Evolutionary conservation across 169 alveolate genomes (phyloP), one percentile per base, ranked within the genome.

Genomic region (Babesia gibsoni): DNA sequence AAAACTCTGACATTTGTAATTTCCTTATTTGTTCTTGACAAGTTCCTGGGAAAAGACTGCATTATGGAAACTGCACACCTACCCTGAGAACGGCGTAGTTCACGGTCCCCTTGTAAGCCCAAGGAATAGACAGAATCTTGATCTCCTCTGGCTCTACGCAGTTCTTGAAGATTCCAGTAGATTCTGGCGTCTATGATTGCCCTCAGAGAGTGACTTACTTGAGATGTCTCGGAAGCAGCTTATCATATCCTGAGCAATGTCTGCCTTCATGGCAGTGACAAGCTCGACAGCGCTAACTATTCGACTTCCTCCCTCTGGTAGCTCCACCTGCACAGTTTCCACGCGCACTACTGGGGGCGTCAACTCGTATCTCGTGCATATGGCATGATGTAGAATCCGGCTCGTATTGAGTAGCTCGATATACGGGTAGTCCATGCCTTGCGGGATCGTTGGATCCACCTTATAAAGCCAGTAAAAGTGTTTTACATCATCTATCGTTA

Each of bases 41-140:
- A 54, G n/a, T 18, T 50, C 54, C 43, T 75, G 46, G 33, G 5
- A 22, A 0, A 33, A 29, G n/a, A 20, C 8, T 7, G 14, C 7
- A 14, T 22, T 12, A 14, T 23, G 27, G 18, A 23, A 14, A 20
- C 20, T n/a, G 50, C 61, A 27, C 63, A 67, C 69, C 66, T 35
- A 77, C 86, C 52, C 68, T 20, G n/a, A 77, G 77, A 45, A 25
- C 82, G 8, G 80, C 61, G 52, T 66, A 77, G 52, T 69, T 77
- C 50, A 77, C 81, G 27, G 79, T 36, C 36, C 86, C 86, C 72
- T 79, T 79, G 73, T 79, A 79, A 2, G 83, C 69, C 69, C 73
- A 79, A 7, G 88, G 88, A 27, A 79, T 79, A 18, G 82, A 70
- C 29, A 50, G 35, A 25, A 79, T 73, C 29, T 83, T 66, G 7